A percentile compares a stretch with the other conserved stretches of the same genome.
These are phyloP conservation scores for Podila clonocystis DNA, from an alignment of 192 early-diverging fungal genomes.

Conservation along the genomic window DNA sequence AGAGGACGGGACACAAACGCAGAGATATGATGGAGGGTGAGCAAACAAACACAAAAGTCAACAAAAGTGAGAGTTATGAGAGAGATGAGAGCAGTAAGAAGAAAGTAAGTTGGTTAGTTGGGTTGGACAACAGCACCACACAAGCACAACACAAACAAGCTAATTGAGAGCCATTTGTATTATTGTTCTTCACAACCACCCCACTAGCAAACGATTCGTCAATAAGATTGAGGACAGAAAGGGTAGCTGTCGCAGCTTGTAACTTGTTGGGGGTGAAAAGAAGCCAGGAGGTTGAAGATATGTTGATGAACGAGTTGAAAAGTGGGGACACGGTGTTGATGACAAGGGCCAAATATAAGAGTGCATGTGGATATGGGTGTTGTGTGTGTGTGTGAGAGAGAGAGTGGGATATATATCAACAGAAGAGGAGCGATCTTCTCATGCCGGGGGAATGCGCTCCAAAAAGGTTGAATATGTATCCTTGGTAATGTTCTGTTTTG, in stretches of 20 bases:
- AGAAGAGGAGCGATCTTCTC: background rate
- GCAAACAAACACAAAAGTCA: background rate
- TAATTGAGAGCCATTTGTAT: background rate
- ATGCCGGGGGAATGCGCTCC: no score
- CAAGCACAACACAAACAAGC: background rate
- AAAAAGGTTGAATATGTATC: no score
- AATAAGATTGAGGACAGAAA: no score
- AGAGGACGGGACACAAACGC: background rate
- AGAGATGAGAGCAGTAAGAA: conserved; percentile 6
- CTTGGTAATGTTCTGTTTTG: no score
- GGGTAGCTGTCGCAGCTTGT: no score
- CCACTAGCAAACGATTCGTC: no score
- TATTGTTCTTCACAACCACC: no score
- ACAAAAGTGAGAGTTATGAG: conserved; percentile 13
- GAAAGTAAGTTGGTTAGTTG: background rate
- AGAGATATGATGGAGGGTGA: background rate
- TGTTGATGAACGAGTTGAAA: no score
- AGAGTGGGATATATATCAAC: background rate
- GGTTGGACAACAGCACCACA: background rate
- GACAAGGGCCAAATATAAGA: background rate
- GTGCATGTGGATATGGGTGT: background rate
- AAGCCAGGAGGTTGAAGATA: no score
- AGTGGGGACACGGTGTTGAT: background rate
- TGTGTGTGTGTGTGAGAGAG: background rate
- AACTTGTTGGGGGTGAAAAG: no score